phyloP scores from a whole-genome alignment of 345 rosid genomes.

The Luvunga scandens region DNA sequence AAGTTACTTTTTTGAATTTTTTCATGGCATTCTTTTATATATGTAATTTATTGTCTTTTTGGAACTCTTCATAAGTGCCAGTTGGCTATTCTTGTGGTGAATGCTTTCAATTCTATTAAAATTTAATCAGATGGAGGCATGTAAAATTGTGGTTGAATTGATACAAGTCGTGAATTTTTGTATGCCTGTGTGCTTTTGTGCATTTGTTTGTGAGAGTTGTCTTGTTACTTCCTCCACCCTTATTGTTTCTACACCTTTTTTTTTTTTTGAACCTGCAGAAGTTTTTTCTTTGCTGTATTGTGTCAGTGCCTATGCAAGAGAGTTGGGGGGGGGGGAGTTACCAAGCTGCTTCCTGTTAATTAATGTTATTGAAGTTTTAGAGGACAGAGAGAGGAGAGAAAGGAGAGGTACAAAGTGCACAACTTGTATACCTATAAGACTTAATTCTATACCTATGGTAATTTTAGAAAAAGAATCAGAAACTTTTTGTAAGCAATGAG shows the following conservation, averaged over 20 bases:
- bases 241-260: neutral
- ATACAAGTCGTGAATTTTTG: neutral
- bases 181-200: neutral
- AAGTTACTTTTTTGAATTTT: constrained; percentile 8
- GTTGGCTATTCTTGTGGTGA: neutral
- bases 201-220: neutral
- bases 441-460: neutral
- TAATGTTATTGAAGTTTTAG: neutral
- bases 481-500: neutral
- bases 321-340: neutral
- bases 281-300: neutral
- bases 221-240: neutral
- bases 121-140: neutral
- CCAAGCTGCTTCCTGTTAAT: neutral
- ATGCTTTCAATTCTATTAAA: neutral
- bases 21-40: neutral
- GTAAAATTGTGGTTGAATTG: neutral
- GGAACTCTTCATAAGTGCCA: neutral
- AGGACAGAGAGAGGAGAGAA: neutral
- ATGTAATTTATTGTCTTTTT: neutral
- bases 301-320: neutral
- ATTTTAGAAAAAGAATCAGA: neutral
- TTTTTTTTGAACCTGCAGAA: neutral
- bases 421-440: too few species aligned
- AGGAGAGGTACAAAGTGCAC: neutral